Evolutionary conservation across 352 stramenopile species (phyloP), one percentile per base, ranked within the genome.

Genomic region (Globisporangium megalacanthum): DNA sequence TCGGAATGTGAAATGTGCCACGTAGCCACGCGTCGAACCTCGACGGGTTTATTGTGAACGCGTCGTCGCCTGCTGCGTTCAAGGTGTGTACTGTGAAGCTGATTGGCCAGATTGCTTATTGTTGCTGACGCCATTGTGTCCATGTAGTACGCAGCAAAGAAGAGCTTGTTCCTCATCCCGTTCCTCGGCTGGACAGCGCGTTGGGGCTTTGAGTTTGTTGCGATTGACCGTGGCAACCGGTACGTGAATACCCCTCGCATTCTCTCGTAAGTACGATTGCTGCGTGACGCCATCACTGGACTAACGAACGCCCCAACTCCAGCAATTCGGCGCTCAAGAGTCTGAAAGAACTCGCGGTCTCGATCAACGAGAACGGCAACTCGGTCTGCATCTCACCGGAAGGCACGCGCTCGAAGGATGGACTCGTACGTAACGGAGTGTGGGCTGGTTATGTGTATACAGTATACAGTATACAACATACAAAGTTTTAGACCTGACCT

Each of bases 341-440:
- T 61, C 61, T 93, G 19, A 83, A 86, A 56, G 73, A 87, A 5
- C 46, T 93, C 25, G 79, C 83, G 10, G 62, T 71, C 33, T 80
- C 76, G n/a, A 69, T 93, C 33, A 87, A 90, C 46, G 79, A 86
- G 17, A 66, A 66, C 31, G 82, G 82, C 39, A 83, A 84, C 53
- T 94, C 83, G 46, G 74, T 94, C 13, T 85, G 72, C 52, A 94
- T 94, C 52, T 94, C 84, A 14, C 84, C 84, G 3, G 84, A 94
- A 68, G 84, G 84, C 55, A 92, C 84, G 46, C 82, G 84, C 51
- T 91, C 82, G 25, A 94, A 90, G 66, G 77, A 86, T 50, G 84
- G 84, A 35, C 66, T 90, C 52, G 77, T 89, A 62, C 42, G 59
- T 61, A 13, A 3, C 10, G 20, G 11, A 29, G 25, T 29, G 25